Percentiles rank a stretch among this genome's conserved stretches.
Conservation (phyloP, 192 early-diverging fungal genomes). For the Mortierella claussenii region DNA sequence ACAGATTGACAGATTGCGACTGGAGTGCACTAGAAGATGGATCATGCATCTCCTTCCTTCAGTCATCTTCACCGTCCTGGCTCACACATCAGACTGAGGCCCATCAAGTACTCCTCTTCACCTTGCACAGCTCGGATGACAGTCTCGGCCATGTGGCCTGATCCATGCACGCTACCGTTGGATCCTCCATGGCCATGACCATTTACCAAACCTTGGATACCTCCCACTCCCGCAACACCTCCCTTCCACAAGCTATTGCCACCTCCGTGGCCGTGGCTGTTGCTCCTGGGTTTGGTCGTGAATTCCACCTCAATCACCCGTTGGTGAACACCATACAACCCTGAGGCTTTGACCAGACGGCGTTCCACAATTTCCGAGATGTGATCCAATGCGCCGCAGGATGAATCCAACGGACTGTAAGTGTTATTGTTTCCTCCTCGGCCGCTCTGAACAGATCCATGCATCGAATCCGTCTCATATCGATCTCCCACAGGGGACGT, state of each 20-base stretch:
- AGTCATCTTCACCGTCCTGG: conserved; percentile 11
- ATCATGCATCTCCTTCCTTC: no score
- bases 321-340: conserved; percentile 35
- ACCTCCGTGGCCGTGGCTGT: no score
- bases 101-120: conserved; percentile 47
- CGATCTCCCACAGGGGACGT: conserved; percentile 9
- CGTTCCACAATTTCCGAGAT: conserved; percentile 46
- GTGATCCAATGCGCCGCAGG: conserved; percentile 26
- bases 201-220: not conserved
- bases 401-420: not conserved
- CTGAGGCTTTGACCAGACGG: conserved; percentile 38
- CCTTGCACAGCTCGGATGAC: conserved; percentile 46
- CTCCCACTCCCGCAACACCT: conserved; percentile 10
- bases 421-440: not conserved
- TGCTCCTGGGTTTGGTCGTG: conserved; percentile 10
- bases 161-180: conserved; percentile 1
- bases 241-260: conserved; percentile 42
- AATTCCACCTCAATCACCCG: conserved; percentile 44
- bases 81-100: conserved; percentile 39
- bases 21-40: no score
- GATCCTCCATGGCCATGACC: not conserved
- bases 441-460: conserved; percentile 2
- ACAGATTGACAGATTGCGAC: no score
- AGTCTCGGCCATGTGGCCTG: conserved; percentile 12
- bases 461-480: conserved; percentile 1